Percentiles rank a stretch among this genome's conserved stretches.
phyloP scores from a whole-genome alignment of 2,329 filamentous ascomycete species.

The Hypoxylon sp. region DNA sequence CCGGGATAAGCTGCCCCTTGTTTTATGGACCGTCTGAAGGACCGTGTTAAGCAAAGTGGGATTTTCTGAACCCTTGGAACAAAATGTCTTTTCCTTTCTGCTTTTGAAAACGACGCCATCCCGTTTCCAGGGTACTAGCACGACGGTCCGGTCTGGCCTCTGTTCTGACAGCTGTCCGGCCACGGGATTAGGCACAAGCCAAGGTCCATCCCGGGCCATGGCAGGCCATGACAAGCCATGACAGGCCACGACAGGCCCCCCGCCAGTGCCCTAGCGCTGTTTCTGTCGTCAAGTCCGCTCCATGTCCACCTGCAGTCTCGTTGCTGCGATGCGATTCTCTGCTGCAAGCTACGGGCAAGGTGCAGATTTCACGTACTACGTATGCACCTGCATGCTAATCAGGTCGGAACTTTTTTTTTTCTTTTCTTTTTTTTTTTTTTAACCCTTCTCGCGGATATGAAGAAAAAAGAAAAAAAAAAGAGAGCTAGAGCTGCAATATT shows the following conservation, averaged over 20 bases:
- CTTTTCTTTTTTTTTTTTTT: too few relatives aligned
- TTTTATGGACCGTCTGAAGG: conserved; percentile 23
- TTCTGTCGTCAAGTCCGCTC: conserved; percentile 23
- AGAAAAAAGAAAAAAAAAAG: not conserved
- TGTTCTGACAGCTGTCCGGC: too few relatives aligned
- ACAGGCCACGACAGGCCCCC: too few relatives aligned
- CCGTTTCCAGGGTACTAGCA: too few relatives aligned
- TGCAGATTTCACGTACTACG: too few relatives aligned
- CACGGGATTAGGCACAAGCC: too few relatives aligned
- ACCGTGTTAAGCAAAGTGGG: conserved; percentile 21
- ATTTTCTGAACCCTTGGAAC: conserved; percentile 25
- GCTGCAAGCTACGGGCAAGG: conserved; percentile 17
- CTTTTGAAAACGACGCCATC: conserved; percentile 18
- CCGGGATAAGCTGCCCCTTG: conserved; percentile 23
- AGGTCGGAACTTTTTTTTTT: conserved; percentile 24
- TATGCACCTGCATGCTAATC: conserved; percentile 13
- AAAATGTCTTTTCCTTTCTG: not conserved
- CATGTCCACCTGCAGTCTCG: conserved; percentile 3
- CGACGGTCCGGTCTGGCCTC: too few relatives aligned
- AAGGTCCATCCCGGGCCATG: too few relatives aligned
- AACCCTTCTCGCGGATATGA: too few relatives aligned
- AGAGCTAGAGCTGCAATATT: conserved; percentile 12
- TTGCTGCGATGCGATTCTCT: conserved; percentile 16
- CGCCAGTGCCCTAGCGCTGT: conserved; percentile 19
- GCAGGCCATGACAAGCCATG: too few relatives aligned